Evolutionary conservation across 495 filamentous ascomycete species (phyloP), one percentile per base, ranked within the genome.

Genomic region (Thermothielavioides terrestris): DNA sequence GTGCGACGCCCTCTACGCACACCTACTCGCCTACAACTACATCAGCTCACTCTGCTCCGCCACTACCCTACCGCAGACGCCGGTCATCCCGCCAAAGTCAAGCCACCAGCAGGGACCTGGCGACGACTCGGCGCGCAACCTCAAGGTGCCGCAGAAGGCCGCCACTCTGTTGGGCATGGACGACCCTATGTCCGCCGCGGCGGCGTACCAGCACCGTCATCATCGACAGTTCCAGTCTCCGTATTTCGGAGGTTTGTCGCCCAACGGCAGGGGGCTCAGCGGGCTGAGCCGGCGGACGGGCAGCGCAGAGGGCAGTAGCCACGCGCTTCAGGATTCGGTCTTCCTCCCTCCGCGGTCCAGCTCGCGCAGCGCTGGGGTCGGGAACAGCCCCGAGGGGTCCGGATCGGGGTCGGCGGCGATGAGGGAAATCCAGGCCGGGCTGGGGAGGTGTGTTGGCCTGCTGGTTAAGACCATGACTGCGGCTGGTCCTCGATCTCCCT

Each of bases 1-100:
- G 4, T 75, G 80, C 25, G 77, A 82, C 39, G 72, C 78, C 5
- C 71, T 85, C n/a, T 84, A 82, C 49, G 80, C 81, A 1, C 75
- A 81, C 32, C 55, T 85, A 18, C 68, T 84, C 17, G 80, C 77
- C 0, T 78, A 77, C 47, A 83, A 83, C 53, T 82, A 82, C 59
- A 61, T 83, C 23, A 62, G 71, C 49, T 72, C 69, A 6, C 53
- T 75, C 21, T 68, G 64, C 43, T 58, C 61, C 0, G 14, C 60
- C 55, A 22, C 52, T 50, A 0, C 26, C 7, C 20, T 22, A 14
- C 30, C 42, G 17, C 15, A 6, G 7, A 9, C 21, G 3, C n/a
- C 15, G 23, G 21, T 11, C 43, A 2, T 18, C 26, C 14, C 14
- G 32, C 22, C 34, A 14, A 38, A 17, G 42, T 18, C 28, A 28